Evolutionary conservation across 1,284 basidiomycete genomes (phyloP), one percentile per base, ranked within the genome.

Genomic region (Cutaneotrichosporon mucoides): DNA sequence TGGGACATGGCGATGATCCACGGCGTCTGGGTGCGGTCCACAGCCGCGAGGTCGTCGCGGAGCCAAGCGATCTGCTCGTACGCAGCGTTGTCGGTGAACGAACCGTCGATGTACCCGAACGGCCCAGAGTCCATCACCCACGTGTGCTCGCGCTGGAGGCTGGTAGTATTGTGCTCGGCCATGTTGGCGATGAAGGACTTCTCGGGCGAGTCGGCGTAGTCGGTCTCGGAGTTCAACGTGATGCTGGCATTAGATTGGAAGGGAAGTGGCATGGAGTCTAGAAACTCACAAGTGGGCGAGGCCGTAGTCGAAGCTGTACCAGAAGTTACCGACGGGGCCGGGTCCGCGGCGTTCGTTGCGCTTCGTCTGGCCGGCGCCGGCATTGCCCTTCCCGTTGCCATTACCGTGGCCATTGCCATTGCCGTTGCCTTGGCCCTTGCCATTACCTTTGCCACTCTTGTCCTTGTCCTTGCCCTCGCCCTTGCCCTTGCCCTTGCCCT

Each of bases 1-100:
- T 24, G 24, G 24, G 66, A 69, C 52, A 70, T 66, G 47, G 66
- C 75, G 13, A 78, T 55, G 38, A 78, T 66, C 76, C 76, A 78
- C 7, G 77, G 77, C 6, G 77, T 78, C 54, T 75, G 67, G 13
- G 40, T 66, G 46, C 76, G 65, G 66, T 78, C 73, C 16, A 77
- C 69, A 5, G 60, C 63, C 12, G 68, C 68, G 11, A 78, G 67
- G 47, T 78, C 75, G 12, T 42, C 42, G 33, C 57, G 56, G 42
- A 69, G 62, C 66, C 66, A 69, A 46, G 65, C 59, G 45, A 61
- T 57, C 57, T 69, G 66, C 63, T 69, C 66, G 49, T 69, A 68
- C 37, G 55, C 54, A 38, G 47, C 45, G 58, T 62, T 66, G 60
- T 56, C 56, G 49, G 53, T 65, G 61, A 60, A 64, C 9, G 40